Base-by-base conservation (phyloP, 345 rosid genomes). In the Trapa bicornis region DNA sequence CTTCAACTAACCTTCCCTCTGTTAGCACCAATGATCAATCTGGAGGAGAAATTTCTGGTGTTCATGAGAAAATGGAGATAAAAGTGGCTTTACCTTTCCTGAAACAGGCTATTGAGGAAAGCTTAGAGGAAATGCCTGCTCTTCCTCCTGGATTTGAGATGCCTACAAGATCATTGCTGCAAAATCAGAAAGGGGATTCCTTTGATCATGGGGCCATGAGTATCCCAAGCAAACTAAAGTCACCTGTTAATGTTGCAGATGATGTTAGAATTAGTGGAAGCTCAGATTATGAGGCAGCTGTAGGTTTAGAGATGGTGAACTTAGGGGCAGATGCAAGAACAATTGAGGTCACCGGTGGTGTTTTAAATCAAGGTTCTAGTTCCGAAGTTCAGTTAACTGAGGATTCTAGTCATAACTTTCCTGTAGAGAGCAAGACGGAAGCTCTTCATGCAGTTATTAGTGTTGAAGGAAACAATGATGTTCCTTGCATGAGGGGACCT, bases 91-190 rank as follows among this genome's bases (percentile, higher is more conserved):
- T 61, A 37, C 65, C 42, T 60, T 48, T 48, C 29, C 52, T 41
- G 17, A 61, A 72, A 61, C 56, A 72, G 67, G 47, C 60, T 39
- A 33, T 42, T 3, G 45, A 67, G 39, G 75, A 72, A 58, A 71
- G 58, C 48, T 66, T 66, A 61, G 75, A 72, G 62, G 75, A 72
- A 67, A 67, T 72, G 75, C 75, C 75, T 72, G 61, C 67, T 29
- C 29, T 72, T 60, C 75, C 75, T 60, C 75, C 75, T 47, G 75
- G 75, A 33, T 72, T 72, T 67, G 75, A 72, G 75, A 72, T 52
- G 52, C 62, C 47, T 61, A 68, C 67, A 67, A 71, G 47, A 54
- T 47, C 43, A 0, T 50, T 29, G 43, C 68, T 3, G 15, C 53
- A 14, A 41, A 52, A 65, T 29, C 58, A 8, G 65, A 36, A 9